phyloP scores from a whole-genome alignment of 108 stramenopile genomes.

The Schizochytrium sp. region DNA sequence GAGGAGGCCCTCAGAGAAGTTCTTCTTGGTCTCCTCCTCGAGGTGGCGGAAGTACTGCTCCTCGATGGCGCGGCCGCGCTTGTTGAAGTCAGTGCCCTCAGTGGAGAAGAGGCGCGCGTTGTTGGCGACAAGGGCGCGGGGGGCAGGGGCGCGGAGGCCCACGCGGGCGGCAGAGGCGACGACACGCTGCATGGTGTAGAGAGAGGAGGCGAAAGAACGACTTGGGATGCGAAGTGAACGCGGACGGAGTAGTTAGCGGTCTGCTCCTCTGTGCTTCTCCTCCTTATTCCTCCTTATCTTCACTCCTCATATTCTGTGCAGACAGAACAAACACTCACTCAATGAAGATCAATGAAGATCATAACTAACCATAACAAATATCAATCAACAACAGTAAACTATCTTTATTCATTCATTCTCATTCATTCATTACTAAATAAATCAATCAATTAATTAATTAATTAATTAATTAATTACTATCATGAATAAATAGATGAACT shows the following conservation, averaged over 20 bases:
- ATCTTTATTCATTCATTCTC: too few relatives aligned
- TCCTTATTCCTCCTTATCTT: too few relatives aligned
- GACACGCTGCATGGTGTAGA: slow-evolving; percentile 12
- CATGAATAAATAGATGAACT: too few relatives aligned
- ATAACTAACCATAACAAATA: too few relatives aligned
- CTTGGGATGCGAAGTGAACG: too few relatives aligned
- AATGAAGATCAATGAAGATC: too few relatives aligned
- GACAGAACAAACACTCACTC: too few relatives aligned
- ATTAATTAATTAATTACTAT: too few relatives aligned
- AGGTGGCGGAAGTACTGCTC: slow-evolving; percentile 58
- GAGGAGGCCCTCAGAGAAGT: slow-evolving; percentile 15
- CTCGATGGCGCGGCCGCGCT: slow-evolving; percentile 31
- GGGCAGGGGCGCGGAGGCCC: background rate
- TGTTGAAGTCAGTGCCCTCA: slow-evolving; percentile 37
- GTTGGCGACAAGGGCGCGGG: slow-evolving; percentile 22
- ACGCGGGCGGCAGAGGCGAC: background rate
- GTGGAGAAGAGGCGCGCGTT: background rate
- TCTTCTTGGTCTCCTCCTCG: slow-evolving; percentile 45
- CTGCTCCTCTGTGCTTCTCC: background rate
- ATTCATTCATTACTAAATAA: too few relatives aligned
- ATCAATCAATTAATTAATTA: too few relatives aligned
- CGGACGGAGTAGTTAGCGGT: background rate
- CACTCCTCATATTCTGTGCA: too few relatives aligned
- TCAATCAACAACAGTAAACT: too few relatives aligned
- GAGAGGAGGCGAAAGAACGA: background rate